Evolutionary conservation across 495 filamentous ascomycete genomes (phyloP), one percentile per base, ranked within the genome.

Genomic region (Jackrogersella multiformis): DNA sequence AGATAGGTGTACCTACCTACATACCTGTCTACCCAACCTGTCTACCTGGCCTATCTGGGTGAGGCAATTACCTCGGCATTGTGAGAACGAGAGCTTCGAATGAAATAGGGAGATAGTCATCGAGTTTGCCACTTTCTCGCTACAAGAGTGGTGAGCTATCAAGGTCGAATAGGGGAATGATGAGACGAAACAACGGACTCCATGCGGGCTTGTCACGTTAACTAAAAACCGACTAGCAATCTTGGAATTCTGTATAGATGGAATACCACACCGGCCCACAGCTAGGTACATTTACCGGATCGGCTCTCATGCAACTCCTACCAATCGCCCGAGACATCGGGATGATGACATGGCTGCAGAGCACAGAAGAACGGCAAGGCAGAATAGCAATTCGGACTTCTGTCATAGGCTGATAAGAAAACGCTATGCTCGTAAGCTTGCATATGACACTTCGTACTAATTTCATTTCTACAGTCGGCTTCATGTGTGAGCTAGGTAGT

Each of bases 281-380:
- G 32, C 20, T 24, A 46, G 20, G 26, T 46, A 46, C 10, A 20
- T 46, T 20, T 16, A 32, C 51, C 57, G 46, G 48, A 18, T 61
- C 45, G 57, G 45, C 57, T 42, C 35, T 44, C 23, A 23, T 42
- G 44, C 36, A 10, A 35, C 48, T 54, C 36, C 10, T 54, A 23
- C 48, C 34, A 64, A 54, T 48, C 21, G 49, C 28, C 49, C 60
- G 30, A 63, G 60, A 55, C 60, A 63, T 64, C 42, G 42, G 51
- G 52, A 41, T 55, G 39, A 36, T 46, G 51, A 45, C 44, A 41
- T 51, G 35, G 45, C 36, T 51, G 35, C 36, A n/a, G 23, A 34
- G 44, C 5, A 48, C 2, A 23, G 15, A 28, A 26, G 38, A 38
- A 38, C 24, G 49, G 44, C 49, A 46, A 55, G 51, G 52, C 52